Conservation (phyloP, 2,329 filamentous ascomycete genomes). For the Niveomyces coronatus region DNA sequence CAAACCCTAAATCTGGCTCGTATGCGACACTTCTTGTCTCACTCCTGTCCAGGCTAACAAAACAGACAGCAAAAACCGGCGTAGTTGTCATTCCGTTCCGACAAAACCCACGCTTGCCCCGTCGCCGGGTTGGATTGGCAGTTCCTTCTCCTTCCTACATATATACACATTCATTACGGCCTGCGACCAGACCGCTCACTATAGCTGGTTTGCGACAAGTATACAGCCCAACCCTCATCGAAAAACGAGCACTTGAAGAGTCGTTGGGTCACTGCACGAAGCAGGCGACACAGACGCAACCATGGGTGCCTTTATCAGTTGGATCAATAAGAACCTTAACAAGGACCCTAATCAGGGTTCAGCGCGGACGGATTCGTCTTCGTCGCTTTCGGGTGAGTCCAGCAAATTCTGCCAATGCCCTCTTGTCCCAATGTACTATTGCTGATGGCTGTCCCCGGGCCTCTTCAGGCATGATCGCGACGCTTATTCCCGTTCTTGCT, state of each 20-base stretch:
- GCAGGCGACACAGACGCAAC: slow-evolving; percentile 13
- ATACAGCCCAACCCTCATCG: too few species aligned
- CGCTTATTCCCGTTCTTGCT: slow-evolving; percentile 41
- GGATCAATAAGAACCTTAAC: slow-evolving; percentile 24
- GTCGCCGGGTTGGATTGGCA: too few species aligned
- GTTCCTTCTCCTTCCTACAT: too few species aligned
- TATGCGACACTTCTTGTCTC: slow-evolving; percentile 5
- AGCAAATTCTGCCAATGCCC: not conserved
- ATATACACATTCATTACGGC: too few species aligned
- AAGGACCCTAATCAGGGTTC: slow-evolving; percentile 16
- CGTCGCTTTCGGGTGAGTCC: slow-evolving; percentile 26
- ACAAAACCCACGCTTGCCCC: too few species aligned
- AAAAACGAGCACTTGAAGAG: slow-evolving; percentile 8
- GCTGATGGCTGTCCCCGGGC: slow-evolving; percentile 8
- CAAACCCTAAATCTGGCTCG: slow-evolving; percentile 7
- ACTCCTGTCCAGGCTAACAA: not conserved
- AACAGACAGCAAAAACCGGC: too few species aligned
- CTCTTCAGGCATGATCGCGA: slow-evolving; percentile 34
- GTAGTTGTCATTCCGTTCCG: too few species aligned
- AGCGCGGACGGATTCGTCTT: slow-evolving; percentile 17
- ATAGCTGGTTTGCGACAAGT: too few species aligned
- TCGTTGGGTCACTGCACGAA: slow-evolving; percentile 9
- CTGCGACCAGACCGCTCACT: too few species aligned
- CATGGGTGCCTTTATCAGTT: slow-evolving; percentile 30
- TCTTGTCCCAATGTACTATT: not conserved